Evolutionary conservation across 2,329 filamentous ascomycete genomes (phyloP), one percentile per base, ranked within the genome.

Genomic region (Penicillium freii): DNA sequence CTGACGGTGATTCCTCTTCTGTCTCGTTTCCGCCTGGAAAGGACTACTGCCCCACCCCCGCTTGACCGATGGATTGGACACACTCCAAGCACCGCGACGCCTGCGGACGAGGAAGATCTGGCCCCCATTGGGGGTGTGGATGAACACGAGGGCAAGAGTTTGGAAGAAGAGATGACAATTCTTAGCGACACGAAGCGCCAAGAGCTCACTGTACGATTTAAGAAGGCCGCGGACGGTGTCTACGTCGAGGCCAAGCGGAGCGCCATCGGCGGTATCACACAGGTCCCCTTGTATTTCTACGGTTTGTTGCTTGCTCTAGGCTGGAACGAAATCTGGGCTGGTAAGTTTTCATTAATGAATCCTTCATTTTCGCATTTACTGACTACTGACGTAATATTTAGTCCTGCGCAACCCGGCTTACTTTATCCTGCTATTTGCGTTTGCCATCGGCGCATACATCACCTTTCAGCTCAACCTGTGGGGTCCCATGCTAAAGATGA

Each of bases 221-320:
- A 97, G 83, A 97, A 97, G 83, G 94, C 91, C 36, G 94, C 94
- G 1, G 94, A 99, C 72, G 94, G 92, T 8, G 93, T 99, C 4
- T 99, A 96, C 69, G 92, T 99, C 42, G 94, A 99, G 78, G 94
- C 94, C 49, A 99, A 99, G 82, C 86, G 94, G 57, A 92, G 93
- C 72, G 94, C 94, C 42, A 95, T 99, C 71, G 94, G 94, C 54
- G 92, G 93, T 56, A 90, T 99, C 67, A 90, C 92, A 5, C 92
- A 97, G 75, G 87, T 99, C 49, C 94, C 94, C 6, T 78, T 96
- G 60, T 97, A 97, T 77, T 97, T 99, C 75, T 99, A 97, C 69
- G 91, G 86, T 42, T 75, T 97, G 56, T 81, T 99, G 56, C 79
- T 99, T 63, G 90, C 91, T 23, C 81, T 99, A 48, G 94, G 94